A percentile compares a stretch with the other conserved stretches of the same genome.
These are phyloP conservation scores for Malus fusca DNA, from an alignment of 306 rosid genomes.

Conservation along the genomic window DNA sequence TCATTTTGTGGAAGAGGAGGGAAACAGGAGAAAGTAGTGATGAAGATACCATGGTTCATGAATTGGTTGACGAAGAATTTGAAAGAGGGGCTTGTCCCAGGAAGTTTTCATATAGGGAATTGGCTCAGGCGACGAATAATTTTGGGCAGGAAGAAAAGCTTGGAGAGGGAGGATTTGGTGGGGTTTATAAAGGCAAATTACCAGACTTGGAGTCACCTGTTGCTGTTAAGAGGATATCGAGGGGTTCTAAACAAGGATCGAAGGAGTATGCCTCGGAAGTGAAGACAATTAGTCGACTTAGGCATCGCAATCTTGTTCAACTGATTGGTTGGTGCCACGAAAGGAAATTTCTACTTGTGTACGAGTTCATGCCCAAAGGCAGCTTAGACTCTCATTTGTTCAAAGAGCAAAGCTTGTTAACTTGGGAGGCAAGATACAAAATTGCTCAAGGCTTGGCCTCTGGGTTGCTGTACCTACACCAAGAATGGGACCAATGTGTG, in stretches of 20 bases:
- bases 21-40: not conserved
- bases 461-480: not conserved
- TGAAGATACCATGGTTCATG: not conserved
- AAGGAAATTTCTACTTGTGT: slow-evolving; percentile 14
- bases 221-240: slow-evolving; percentile 35
- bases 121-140: slow-evolving; percentile 25
- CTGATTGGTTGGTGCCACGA: slow-evolving; percentile 38
- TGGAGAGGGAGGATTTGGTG: not conserved
- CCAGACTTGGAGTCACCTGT: slow-evolving; percentile 16
- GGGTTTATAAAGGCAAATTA: slow-evolving; percentile 29
- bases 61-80: not conserved
- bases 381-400: slow-evolving; percentile 24
- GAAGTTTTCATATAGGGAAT: not conserved
- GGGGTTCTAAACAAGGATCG: slow-evolving; percentile 21
- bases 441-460: slow-evolving; percentile 17
- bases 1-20: slow-evolving; percentile 8
- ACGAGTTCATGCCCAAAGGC: slow-evolving; percentile 25
- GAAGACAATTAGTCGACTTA: slow-evolving; percentile 23
- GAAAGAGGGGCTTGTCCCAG: not conserved
- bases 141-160: slow-evolving; percentile 29
- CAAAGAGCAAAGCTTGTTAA: not conserved
- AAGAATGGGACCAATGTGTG: not conserved
- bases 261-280: slow-evolving; percentile 33
- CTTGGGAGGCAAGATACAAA: slow-evolving; percentile 23
- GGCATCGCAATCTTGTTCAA: slow-evolving; percentile 32